phyloP scores from a whole-genome alignment of 768 basidiomycete species.

The Rhodosporidiobolus odoratus region DNA sequence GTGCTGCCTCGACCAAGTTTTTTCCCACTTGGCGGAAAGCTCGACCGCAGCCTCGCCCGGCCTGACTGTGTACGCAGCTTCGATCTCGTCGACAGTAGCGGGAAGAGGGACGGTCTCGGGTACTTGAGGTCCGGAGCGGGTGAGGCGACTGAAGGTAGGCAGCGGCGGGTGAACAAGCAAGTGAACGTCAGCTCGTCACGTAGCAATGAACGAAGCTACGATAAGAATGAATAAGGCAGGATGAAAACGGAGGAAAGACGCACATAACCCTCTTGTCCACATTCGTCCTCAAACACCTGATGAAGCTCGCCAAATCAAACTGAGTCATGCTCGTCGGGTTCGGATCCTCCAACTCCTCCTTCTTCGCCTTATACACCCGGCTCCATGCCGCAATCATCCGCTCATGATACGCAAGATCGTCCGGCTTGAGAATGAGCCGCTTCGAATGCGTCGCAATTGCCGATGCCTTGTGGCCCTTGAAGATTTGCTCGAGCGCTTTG shows the following conservation, averaged over 20 bases:
- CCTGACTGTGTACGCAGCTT: neutral
- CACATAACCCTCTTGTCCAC: slow-evolving; percentile 83
- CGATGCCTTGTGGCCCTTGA: slow-evolving; percentile 67
- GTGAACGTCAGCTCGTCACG: neutral
- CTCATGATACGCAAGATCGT: slow-evolving; percentile 67
- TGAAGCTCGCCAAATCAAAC: slow-evolving; percentile 73
- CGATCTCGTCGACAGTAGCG: slow-evolving; percentile 51
- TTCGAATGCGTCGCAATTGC: slow-evolving; percentile 65
- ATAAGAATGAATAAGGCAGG: neutral
- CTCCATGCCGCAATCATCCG: slow-evolving; percentile 78
- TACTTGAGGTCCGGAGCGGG: slow-evolving; percentile 60
- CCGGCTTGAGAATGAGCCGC: slow-evolving; percentile 58
- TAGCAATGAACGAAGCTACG: neutral
- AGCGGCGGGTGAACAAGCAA: neutral
- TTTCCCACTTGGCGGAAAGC: neutral
- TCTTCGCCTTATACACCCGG: slow-evolving; percentile 61
- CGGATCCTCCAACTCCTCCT: slow-evolving; percentile 70
- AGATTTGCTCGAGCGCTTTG: slow-evolving; percentile 69
- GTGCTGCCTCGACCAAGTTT: slow-evolving; percentile 52
- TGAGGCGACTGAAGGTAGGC: slow-evolving; percentile 45
- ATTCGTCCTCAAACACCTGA: slow-evolving; percentile 71
- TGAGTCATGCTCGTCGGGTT: slow-evolving; percentile 62
- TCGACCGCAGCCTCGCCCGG: neutral
- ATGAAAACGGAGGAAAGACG: slow-evolving; percentile 45
- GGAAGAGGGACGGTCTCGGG: slow-evolving; percentile 50